A percentile compares a stretch with the other conserved stretches of the same genome.
Conservation (phyloP, 2,329 filamentous ascomycete genomes). For the Penicillium sp. region DNA sequence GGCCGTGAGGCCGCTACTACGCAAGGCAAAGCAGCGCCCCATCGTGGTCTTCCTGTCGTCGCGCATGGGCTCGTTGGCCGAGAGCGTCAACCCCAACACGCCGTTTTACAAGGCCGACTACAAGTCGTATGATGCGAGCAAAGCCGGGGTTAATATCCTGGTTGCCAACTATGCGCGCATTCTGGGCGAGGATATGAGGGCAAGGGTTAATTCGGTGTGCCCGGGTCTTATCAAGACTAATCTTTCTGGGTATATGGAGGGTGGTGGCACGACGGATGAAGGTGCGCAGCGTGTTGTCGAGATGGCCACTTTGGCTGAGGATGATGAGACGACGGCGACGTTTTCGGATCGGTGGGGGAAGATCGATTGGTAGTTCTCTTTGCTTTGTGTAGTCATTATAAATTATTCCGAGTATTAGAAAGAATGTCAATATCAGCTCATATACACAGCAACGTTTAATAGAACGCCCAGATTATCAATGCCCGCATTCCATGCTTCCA, state of each 20-base stretch:
- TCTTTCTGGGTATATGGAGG: background rate
- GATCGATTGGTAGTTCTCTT: conserved; percentile 5
- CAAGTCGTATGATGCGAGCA: conserved; percentile 38
- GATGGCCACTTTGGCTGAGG: conserved; percentile 9
- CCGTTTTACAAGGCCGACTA: conserved; percentile 27
- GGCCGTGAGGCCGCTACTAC: conserved; percentile 30
- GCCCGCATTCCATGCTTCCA: conserved; percentile 12
- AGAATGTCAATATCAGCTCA: conserved; percentile 2
- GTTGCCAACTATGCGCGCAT: conserved; percentile 9
- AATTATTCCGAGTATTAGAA: background rate
- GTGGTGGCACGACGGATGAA: conserved; percentile 1
- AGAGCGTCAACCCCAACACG: conserved; percentile 22
- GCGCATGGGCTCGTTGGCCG: conserved; percentile 27
- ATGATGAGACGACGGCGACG: conserved; percentile 11
- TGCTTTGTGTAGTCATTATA: background rate
- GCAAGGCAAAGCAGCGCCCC: conserved; percentile 9
- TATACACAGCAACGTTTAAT: conserved; percentile 8
- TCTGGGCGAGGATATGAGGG: conserved; percentile 6
- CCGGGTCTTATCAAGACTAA: conserved; percentile 12
- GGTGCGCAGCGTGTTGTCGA: conserved; percentile 10
- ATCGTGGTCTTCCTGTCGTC: conserved; percentile 33
- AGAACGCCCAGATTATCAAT: conserved; percentile 13
- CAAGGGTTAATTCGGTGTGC: conserved; percentile 7
- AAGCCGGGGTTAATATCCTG: conserved; percentile 42
- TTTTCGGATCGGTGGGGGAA: conserved; percentile 7